Conservation (phyloP, 1,284 basidiomycete species). For the Leucoagaricus sp. region DNA sequence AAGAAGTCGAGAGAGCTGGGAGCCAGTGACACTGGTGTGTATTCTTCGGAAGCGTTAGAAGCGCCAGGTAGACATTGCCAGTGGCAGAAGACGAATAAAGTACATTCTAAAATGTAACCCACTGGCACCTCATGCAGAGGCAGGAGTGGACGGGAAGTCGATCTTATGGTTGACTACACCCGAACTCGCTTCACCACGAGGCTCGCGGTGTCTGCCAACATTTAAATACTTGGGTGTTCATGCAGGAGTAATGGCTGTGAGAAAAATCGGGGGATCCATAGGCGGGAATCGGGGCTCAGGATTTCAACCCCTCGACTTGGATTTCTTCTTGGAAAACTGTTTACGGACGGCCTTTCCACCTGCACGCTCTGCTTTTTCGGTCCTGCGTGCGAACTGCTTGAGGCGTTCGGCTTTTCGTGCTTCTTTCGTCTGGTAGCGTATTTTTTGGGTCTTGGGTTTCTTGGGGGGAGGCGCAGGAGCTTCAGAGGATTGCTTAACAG, state of each 20-base stretch:
- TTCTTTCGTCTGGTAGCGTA: constrained; percentile 65
- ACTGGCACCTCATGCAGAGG: constrained; percentile 1
- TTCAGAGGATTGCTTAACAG: constrained; percentile 17
- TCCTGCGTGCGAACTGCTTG: constrained; percentile 60
- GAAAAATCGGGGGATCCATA: neutral
- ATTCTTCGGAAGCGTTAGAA: neutral
- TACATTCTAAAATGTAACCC: neutral
- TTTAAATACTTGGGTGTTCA: neutral
- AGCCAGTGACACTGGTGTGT: neutral
- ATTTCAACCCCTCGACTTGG: constrained; percentile 7
- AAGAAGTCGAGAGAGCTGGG: neutral
- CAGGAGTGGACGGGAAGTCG: neutral
- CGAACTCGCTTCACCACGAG: constrained; percentile 7
- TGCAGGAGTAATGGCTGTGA: neutral
- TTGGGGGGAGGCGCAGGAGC: constrained; percentile 16
- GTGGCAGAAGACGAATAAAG: neutral
- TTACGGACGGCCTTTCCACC: constrained; percentile 56
- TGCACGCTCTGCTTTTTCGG: constrained; percentile 69
- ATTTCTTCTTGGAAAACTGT: constrained; percentile 19
- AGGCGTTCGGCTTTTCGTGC: constrained; percentile 53
- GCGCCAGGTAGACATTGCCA: neutral
- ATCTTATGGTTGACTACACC: neutral
- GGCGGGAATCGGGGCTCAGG: neutral
- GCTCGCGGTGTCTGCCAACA: neutral
- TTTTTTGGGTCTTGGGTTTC: constrained; percentile 38